phyloP scores from a whole-genome alignment of 805 yeast species.

The Torulaspora franciscae region DNA sequence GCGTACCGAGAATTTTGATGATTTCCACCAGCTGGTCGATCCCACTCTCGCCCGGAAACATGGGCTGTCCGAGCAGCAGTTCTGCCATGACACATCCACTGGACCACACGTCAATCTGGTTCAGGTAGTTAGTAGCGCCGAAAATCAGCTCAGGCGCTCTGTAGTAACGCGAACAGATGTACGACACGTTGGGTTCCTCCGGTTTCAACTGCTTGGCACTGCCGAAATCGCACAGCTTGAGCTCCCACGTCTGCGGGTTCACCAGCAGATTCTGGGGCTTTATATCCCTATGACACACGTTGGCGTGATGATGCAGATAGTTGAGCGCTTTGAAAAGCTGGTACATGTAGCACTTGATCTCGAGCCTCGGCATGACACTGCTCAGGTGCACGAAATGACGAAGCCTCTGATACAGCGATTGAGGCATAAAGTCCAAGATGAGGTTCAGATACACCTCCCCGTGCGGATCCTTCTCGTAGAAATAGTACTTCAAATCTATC shows the following conservation, averaged over 20 bases:
- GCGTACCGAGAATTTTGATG: constrained; percentile 93
- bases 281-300: constrained; percentile 88
- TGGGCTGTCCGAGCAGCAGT: constrained; percentile 87
- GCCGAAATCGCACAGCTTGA: constrained; percentile 95
- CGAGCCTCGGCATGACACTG: constrained; percentile 79
- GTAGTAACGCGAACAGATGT: constrained; percentile 93
- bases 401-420: constrained; percentile 85
- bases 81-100: constrained; percentile 99
- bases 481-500: constrained; percentile 81
- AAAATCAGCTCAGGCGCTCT: constrained; percentile 97
- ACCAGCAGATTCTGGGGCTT: constrained; percentile 88
- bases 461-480: constrained; percentile 66
- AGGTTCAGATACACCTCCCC: constrained; percentile 70
- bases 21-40: constrained; percentile 96
- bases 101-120: constrained; percentile 96
- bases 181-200: constrained; percentile 89
- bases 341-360: constrained; percentile 78
- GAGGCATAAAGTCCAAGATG: constrained; percentile 92
- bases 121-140: constrained; percentile 94
- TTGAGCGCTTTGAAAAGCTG: constrained; percentile 73
- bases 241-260: constrained; percentile 76
- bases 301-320: constrained; percentile 69
- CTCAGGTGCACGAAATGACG: constrained; percentile 76
- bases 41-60: constrained; percentile 97
- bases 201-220: constrained; percentile 89